These are phyloP conservation scores for Microbotryomycetes sp. DNA, from an alignment of 1,284 basidiomycete species.

Conservation along the genomic window DNA sequence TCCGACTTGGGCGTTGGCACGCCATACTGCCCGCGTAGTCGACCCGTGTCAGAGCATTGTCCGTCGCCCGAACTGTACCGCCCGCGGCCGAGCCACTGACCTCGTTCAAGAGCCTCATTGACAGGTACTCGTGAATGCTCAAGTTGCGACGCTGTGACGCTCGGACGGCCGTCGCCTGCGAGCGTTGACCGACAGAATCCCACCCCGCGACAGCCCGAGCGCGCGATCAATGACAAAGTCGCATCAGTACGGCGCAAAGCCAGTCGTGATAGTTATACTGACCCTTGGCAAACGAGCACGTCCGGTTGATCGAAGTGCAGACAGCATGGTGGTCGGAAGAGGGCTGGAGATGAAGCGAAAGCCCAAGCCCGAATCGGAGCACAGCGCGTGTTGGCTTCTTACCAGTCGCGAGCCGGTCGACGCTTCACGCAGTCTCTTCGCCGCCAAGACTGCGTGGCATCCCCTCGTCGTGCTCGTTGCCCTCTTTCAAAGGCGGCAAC, in stretches of 20 bases:
- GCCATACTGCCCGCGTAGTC: constrained; percentile 60
- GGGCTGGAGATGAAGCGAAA: not conserved
- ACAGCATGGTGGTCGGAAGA: constrained; percentile 12
- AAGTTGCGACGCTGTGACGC: constrained; percentile 73
- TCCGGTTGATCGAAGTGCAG: constrained; percentile 19
- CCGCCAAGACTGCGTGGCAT: not conserved
- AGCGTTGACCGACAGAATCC: too few species aligned
- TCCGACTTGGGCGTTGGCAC: constrained; percentile 92
- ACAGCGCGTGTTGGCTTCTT: not conserved
- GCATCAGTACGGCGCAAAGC: too few species aligned
- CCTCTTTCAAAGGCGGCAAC: too few species aligned
- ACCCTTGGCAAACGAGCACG: constrained; percentile 23
- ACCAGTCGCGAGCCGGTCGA: not conserved
- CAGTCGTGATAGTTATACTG: too few species aligned
- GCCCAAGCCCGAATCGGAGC: not conserved
- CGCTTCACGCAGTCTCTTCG: not conserved
- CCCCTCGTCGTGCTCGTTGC: not conserved
- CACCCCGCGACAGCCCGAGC: too few species aligned
- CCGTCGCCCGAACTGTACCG: not conserved
- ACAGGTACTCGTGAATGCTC: constrained; percentile 98
- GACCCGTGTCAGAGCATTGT: not conserved
- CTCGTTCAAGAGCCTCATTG: constrained; percentile 86
- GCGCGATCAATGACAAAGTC: too few species aligned
- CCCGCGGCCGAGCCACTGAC: constrained; percentile 46
- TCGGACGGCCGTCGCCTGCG: not conserved